A percentile compares a stretch with the other conserved stretches of the same genome.
Conservation (phyloP, 352 stramenopile genomes). For the Globisporangium uncinulatum region DNA sequence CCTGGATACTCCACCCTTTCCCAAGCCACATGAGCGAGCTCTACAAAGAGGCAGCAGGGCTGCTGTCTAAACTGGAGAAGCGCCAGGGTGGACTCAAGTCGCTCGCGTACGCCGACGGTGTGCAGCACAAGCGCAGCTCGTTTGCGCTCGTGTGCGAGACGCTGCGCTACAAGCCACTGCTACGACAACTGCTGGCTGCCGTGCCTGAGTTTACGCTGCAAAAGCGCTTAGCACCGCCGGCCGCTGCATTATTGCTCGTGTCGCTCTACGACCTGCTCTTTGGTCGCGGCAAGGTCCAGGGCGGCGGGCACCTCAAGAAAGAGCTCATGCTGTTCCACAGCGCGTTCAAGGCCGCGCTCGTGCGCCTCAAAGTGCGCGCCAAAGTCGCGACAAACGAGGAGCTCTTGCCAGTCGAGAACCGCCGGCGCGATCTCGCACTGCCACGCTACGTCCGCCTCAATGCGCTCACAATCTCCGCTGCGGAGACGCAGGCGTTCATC, state of each 20-base stretch:
- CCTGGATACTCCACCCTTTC: too few relatives aligned
- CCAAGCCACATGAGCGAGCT: constrained; percentile 64
- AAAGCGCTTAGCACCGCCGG: constrained; percentile 39
- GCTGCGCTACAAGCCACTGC: constrained; percentile 80
- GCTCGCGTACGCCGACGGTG: constrained; percentile 73
- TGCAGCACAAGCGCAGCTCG: constrained; percentile 84
- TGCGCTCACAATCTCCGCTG: constrained; percentile 61
- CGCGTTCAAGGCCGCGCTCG: constrained; percentile 64
- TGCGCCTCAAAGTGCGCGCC: constrained; percentile 76
- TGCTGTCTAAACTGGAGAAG: constrained; percentile 74
- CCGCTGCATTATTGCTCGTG: constrained; percentile 64
- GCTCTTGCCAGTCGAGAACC: constrained; percentile 74
- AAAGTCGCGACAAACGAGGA: constrained; percentile 77
- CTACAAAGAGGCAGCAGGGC: constrained; percentile 72
- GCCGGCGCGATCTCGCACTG: constrained; percentile 55
- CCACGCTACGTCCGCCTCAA: constrained; percentile 94
- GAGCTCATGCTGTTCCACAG: constrained; percentile 72
- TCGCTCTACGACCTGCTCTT: constrained; percentile 88
- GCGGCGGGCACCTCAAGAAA: constrained; percentile 85
- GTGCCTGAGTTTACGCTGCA: constrained; percentile 65
- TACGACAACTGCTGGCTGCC: constrained; percentile 57
- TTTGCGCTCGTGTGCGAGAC: constrained; percentile 88
- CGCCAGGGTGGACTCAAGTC: constrained; percentile 81
- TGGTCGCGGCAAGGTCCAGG: constrained; percentile 80
- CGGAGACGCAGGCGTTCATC: constrained; percentile 42